Evolutionary conservation across 208 protist species (phyloP), one percentile per base, ranked within the genome.

Genomic region (Strigomonas culicis): DNA sequence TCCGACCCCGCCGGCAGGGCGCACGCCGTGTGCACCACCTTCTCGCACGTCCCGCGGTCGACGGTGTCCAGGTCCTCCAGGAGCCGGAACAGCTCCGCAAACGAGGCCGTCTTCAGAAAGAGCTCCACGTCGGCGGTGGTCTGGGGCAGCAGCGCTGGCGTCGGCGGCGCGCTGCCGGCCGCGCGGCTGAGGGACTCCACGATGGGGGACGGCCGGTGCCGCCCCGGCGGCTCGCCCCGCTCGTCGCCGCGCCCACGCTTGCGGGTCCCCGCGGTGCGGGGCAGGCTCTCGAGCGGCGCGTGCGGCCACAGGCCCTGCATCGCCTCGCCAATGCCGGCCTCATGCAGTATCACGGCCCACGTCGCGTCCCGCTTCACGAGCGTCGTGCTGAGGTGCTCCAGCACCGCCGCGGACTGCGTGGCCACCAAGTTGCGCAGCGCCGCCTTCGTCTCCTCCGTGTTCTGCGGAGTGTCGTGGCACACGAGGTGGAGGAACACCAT

Each of bases 401-500:
- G 66, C 0, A 73, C 52, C 0, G 43, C 7, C 0, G 63, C 49
- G 0, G 76, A 56, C 34, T 74, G 75, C 6, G 83, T 74, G 17
- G 72, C 63, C 8, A 75, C 63, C 39, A 90, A 68, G 59, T 55
- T 78, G 13, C 86, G 75, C 51, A 92, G 66, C 13, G 72, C 75
- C 11, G 66, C 44, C 10, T 78, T 31, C 2, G 79, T 62, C 10
- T 68, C 77, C 21, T 89, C 79, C 10, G 47, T 47, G 21, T 66
- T 63, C 24, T 66, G n/a, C 0, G 84, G 86, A 0, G 65, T 56
- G 10, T 25, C 70, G 50, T 60, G 34, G 34, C 86, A 83, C 24
- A 95, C 74, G 0, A 88, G 60, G 36, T 83, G 71, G 17, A 95
- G 67, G 21, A 82, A 70, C 30, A 95, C 68, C 24, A 77, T 60